Percentiles rank a stretch among this genome's conserved stretches.
Evolutionary conservation across 768 basidiomycete genomes (phyloP).

Genomic region (Clitopilus passeckerianus): DNA sequence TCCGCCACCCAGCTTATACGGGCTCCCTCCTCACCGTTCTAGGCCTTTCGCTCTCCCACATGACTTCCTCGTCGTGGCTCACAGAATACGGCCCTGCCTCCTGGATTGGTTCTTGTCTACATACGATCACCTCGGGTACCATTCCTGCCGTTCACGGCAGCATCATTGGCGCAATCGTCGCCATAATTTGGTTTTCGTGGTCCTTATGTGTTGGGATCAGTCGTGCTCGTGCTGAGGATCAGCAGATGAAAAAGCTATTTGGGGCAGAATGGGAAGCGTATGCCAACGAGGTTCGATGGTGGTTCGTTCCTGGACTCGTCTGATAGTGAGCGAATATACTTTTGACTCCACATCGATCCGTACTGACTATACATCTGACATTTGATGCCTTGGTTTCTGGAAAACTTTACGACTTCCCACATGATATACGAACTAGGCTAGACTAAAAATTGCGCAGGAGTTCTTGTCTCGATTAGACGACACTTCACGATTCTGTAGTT

Average conservation of each 20-base stretch:
- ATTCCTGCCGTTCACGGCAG: constrained; percentile 16
- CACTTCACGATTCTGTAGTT: too few relatives aligned
- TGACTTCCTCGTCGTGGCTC: constrained; percentile 34
- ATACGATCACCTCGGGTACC: constrained; percentile 10
- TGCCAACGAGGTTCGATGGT: constrained; percentile 33
- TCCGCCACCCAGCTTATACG: constrained; percentile 45
- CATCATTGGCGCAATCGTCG: background rate
- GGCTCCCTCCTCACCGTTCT: constrained; percentile 39
- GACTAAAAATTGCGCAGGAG: too few relatives aligned
- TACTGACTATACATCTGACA: background rate
- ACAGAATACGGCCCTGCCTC: constrained; percentile 26
- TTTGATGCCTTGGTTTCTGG: background rate
- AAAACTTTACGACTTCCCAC: too few relatives aligned
- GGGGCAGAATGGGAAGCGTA: constrained; percentile 40
- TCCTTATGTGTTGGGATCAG: constrained; percentile 36
- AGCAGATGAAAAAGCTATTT: constrained; percentile 37
- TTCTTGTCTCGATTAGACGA: too few relatives aligned
- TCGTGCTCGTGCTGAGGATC: constrained; percentile 43
- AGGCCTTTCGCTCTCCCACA: constrained; percentile 34
- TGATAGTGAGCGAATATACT: constrained; percentile 7
- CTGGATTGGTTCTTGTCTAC: constrained; percentile 6
- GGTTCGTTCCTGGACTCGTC: constrained; percentile 42
- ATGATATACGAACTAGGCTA: too few relatives aligned
- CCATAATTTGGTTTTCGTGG: constrained; percentile 35
- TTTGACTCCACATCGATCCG: background rate